These are phyloP conservation scores for Mycena polygramma DNA, from an alignment of 768 basidiomycete genomes.

Conservation along the genomic window DNA sequence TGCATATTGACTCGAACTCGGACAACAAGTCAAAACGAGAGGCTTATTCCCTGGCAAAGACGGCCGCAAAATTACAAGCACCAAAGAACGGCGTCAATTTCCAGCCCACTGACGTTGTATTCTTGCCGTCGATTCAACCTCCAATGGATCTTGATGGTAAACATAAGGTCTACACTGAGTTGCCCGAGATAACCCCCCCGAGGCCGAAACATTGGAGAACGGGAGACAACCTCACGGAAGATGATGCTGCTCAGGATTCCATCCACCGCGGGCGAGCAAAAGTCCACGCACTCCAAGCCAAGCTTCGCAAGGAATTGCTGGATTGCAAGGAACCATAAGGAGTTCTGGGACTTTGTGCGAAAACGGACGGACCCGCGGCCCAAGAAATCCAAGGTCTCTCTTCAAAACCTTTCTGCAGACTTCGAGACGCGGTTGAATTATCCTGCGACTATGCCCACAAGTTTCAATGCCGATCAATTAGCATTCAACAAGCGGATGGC, in stretches of 20 bases:
- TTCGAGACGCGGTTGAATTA: slow-evolving; percentile 11
- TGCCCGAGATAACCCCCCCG: background rate
- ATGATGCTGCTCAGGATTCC: background rate
- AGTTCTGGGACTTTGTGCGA: background rate
- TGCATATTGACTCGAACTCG: background rate
- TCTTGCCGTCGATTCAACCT: background rate
- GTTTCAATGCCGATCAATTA: slow-evolving; percentile 8
- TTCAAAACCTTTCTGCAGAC: background rate
- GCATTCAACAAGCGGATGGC: slow-evolving; percentile 1
- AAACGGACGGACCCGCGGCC: slow-evolving; percentile 3
- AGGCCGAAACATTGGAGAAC: background rate
- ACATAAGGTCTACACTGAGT: slow-evolving; percentile 2
- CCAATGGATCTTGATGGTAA: too few relatives aligned
- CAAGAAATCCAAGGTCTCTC: slow-evolving; percentile 5
- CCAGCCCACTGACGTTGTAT: background rate
- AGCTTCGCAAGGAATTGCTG: background rate
- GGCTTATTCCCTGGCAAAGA: background rate
- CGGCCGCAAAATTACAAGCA: background rate
- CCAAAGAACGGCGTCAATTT: background rate
- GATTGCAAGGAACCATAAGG: background rate
- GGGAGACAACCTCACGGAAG: background rate
- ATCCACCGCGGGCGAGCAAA: slow-evolving; percentile 21
- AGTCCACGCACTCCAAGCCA: slow-evolving; percentile 16
- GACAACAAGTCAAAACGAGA: background rate
- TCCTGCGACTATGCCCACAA: background rate